phyloP scores from a whole-genome alignment of 495 filamentous ascomycete species.

The Podospora comata region DNA sequence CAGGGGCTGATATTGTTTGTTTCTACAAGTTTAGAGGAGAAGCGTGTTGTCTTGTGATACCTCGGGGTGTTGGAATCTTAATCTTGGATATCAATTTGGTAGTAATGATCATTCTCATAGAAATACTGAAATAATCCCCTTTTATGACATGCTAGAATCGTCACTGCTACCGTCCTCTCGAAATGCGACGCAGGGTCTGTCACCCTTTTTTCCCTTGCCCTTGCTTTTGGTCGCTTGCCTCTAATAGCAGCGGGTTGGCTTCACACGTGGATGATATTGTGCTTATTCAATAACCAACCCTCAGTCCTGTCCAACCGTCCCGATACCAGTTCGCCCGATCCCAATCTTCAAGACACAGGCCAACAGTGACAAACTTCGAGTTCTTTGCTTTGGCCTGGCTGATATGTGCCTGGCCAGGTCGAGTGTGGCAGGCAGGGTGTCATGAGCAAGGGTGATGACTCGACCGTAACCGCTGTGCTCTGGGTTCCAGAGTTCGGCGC shows the following conservation, averaged over 20 bases:
- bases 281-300: not conserved
- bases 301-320: not conserved
- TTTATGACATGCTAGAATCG: conserved; percentile 18
- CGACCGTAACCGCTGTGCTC: not conserved
- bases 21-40: not conserved
- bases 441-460: not conserved
- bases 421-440: not conserved
- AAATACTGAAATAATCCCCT: no score
- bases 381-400: not conserved
- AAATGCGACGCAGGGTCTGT: conserved; percentile 27
- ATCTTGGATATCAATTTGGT: not conserved
- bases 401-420: not conserved
- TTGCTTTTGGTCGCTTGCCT: conserved; percentile 42
- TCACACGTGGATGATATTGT: conserved; percentile 15
- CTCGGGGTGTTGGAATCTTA: not conserved
- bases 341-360: not conserved
- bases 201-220: conserved; percentile 40
- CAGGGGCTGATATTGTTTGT: not conserved
- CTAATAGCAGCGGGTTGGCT: conserved; percentile 35
- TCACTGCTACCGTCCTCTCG: conserved; percentile 30
- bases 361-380: not conserved
- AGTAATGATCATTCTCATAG: not conserved
- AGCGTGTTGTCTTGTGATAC: not conserved
- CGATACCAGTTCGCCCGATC: not conserved
- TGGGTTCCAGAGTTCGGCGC: not conserved